A percentile compares a stretch with the other conserved stretches of the same genome.
Conservation (phyloP, 202 grass and related monocot species). For the Dendrocalamus latiflorus region DNA sequence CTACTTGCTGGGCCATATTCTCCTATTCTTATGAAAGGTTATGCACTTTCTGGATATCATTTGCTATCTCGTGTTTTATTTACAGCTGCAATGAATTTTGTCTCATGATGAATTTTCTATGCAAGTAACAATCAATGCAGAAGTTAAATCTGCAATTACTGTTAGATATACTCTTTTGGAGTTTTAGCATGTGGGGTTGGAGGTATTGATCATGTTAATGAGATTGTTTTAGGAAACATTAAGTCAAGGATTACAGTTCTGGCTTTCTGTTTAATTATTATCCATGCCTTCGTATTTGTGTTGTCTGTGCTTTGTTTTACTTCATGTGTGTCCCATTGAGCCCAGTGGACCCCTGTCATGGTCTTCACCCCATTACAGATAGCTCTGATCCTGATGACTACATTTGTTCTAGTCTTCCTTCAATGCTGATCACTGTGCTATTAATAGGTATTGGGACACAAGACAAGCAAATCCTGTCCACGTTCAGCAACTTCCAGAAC, state of each 20-base stretch:
- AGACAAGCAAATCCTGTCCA: too few relatives aligned
- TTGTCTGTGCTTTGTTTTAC: neutral
- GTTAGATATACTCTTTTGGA: neutral
- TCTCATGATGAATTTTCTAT: neutral
- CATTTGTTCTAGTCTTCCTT: constrained; percentile 3
- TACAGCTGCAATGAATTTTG: neutral
- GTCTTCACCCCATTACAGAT: neutral
- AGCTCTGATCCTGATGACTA: neutral
- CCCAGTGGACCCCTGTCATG: neutral
- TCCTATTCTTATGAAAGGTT: neutral
- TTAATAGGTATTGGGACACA: constrained; percentile 75
- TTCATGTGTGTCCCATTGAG: neutral
- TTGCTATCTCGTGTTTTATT: neutral
- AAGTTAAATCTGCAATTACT: constrained; percentile 5
- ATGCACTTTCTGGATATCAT: constrained; percentile 8
- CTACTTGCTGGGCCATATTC: neutral
- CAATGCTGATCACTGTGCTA: neutral
- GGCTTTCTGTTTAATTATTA: neutral
- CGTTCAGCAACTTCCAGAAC: constrained; percentile 85
- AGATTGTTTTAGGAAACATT: neutral
- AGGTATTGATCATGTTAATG: neutral
- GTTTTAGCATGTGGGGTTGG: neutral
- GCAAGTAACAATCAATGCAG: neutral
- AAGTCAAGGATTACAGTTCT: neutral
- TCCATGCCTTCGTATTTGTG: neutral